Evolutionary conservation across 164 flowering plant genomes (phyloP), one percentile per base, ranked within the genome.

Genomic region (Annona cherimola): DNA sequence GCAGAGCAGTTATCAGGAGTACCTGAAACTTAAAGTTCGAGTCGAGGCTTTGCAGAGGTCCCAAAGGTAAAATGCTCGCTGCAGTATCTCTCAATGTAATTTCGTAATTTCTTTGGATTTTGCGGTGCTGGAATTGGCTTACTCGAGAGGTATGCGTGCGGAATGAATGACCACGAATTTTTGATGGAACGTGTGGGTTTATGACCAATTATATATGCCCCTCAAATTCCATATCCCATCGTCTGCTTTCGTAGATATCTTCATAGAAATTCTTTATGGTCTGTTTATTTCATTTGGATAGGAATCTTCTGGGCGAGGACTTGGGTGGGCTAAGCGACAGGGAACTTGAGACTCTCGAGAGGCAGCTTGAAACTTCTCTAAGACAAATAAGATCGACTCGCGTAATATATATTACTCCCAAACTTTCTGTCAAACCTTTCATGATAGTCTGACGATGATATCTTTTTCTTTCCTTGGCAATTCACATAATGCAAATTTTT

Each of bases 241-340:
- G 35, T 26, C 35, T 26, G 35, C 35, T 26, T 26, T 26, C 1
- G 35, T 26, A 26, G 35, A 26, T 26, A 26, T 26, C 35, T 26
- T 26, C 35, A 26, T 26, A 26, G 35, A 0, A 26, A 26, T 26
- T 26, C 35, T 26, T 26, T 26, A 26, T 26, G 35, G 35, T 26
- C 35, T 26, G 35, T 26, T 26, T 26, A 26, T 26, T 26, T 26
- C 1, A 26, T 26, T 26, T 26, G 35, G 35, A 26, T 61, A 94
- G 99, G 88, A 92, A 92, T 74, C 92, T 95, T 65, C 68, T 91
- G 67, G 99, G 99, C 18, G 99, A 95, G 81, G 99, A 95, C 74
- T 87, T 95, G 68, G 97, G 94, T 19, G 90, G 96, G 16, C 73
- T 95, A 62, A 87, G 78, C 76, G 87, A 89, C 83, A 91, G 86